These are phyloP conservation scores for Claviceps citrina DNA, from an alignment of 2,329 filamentous ascomycete genomes.

Conservation along the genomic window DNA sequence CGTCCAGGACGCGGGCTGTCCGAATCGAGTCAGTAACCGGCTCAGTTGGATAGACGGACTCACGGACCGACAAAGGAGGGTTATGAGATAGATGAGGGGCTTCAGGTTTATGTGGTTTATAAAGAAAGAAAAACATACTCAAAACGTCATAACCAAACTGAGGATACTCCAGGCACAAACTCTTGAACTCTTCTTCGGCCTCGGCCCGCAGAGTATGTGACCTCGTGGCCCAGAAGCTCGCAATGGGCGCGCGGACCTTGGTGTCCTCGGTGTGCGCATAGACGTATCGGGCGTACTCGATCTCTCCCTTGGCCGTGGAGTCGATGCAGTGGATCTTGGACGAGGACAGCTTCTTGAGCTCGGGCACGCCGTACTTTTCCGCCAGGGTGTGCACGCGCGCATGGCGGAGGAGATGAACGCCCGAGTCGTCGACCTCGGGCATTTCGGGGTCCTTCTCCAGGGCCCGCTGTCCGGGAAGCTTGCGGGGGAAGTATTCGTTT, in stretches of 20 bases:
- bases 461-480: conserved; percentile 43
- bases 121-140: conserved; percentile 44
- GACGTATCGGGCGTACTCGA: conserved; percentile 80
- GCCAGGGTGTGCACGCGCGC: conserved; percentile 81
- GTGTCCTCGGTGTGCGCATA: conserved; percentile 68
- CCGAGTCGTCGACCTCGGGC: conserved; percentile 58
- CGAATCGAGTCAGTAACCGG: conserved; percentile 6
- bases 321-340: conserved; percentile 87
- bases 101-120: too few species aligned
- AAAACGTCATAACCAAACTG: conserved; percentile 90
- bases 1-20: conserved; percentile 49
- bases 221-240: conserved; percentile 77
- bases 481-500: conserved; percentile 53
- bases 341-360: conserved; percentile 62
- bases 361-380: conserved; percentile 54
- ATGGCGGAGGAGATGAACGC: conserved; percentile 72
- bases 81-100: too few species aligned
- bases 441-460: conserved; percentile 54
- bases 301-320: conserved; percentile 76
- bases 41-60: too few species aligned
- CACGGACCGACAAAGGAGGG: too few species aligned
- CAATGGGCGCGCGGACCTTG: conserved; percentile 65
- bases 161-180: conserved; percentile 74
- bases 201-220: conserved; percentile 71
- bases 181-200: conserved; percentile 71